Conservation (phyloP, 352 stramenopile genomes). For the Phytopythium vexans region DNA sequence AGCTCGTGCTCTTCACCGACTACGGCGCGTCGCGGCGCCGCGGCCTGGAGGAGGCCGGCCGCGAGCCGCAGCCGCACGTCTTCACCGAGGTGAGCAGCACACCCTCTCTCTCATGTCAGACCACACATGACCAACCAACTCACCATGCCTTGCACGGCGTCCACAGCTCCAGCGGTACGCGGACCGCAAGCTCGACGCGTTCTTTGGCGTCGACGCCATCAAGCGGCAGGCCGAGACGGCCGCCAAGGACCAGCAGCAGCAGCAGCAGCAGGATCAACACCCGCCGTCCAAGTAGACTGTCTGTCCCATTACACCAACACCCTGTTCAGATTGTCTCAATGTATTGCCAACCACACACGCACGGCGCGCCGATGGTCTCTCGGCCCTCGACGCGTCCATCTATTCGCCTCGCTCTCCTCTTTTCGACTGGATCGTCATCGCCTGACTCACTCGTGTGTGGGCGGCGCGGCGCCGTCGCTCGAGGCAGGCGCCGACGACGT, state of each 20-base stretch:
- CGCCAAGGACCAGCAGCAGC: too few species aligned
- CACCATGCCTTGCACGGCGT: constrained; percentile 6
- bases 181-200: constrained; percentile 81
- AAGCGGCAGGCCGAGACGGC: constrained; percentile 18
- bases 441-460: not conserved
- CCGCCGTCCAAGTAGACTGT: too few species aligned
- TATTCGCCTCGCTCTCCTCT: too few species aligned
- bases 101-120: not conserved
- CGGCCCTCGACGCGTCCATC: too few species aligned
- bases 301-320: too few species aligned
- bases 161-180: constrained; percentile 65
- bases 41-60: constrained; percentile 28
- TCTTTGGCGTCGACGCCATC: constrained; percentile 82
- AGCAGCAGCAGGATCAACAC: too few species aligned
- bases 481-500: constrained; percentile 10
- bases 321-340: too few species aligned
- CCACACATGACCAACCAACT: not conserved
- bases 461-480: constrained; percentile 11
- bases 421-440: too few species aligned
- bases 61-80: constrained; percentile 59
- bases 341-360: too few species aligned
- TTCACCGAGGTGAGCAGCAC: constrained; percentile 58
- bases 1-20: constrained; percentile 86
- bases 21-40: constrained; percentile 49
- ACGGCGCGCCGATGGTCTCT: too few species aligned